phyloP scores from a whole-genome alignment of 495 filamentous ascomycete genomes.

The Aspergillus nidulans region DNA sequence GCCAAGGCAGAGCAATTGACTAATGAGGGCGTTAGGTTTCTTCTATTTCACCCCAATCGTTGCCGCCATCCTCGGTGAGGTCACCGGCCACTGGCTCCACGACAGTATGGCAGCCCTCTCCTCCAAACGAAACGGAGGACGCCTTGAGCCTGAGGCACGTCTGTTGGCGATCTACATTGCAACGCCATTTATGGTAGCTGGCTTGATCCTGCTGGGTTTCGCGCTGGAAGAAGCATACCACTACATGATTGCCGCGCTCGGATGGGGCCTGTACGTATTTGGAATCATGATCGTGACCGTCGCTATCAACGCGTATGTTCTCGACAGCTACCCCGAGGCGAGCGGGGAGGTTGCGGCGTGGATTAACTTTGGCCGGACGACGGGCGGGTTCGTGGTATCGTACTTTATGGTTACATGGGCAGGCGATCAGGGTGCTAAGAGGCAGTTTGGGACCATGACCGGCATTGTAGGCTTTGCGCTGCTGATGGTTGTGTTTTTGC shows the following conservation, averaged over 20 bases:
- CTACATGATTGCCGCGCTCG: slow-evolving; percentile 52
- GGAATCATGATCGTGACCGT: slow-evolving; percentile 64
- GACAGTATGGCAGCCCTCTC: slow-evolving; percentile 47
- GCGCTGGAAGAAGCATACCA: slow-evolving; percentile 49
- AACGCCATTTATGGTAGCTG: slow-evolving; percentile 46
- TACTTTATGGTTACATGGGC: slow-evolving; percentile 48
- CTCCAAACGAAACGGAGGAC: slow-evolving; percentile 45
- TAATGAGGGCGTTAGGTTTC: slow-evolving; percentile 26
- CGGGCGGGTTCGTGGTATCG: slow-evolving; percentile 47
- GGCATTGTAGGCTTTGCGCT: slow-evolving; percentile 39
- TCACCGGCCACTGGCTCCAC: slow-evolving; percentile 57
- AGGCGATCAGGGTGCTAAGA: slow-evolving; percentile 22
- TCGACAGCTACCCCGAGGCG: slow-evolving; percentile 56
- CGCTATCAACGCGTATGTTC: slow-evolving; percentile 54
- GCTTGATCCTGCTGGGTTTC: slow-evolving; percentile 53
- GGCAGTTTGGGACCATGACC: slow-evolving; percentile 48
- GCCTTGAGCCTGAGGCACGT: slow-evolving; percentile 57
- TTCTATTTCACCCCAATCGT: slow-evolving; percentile 60
- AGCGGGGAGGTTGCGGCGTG: slow-evolving; percentile 53
- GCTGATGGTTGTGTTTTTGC: slow-evolving; percentile 37
- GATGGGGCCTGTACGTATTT: slow-evolving; percentile 52
- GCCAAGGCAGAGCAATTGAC: not conserved
- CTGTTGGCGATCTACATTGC: slow-evolving; percentile 48
- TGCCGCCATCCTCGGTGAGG: slow-evolving; percentile 49
- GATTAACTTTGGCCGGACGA: slow-evolving; percentile 44